Evolutionary conservation across 1,284 basidiomycete genomes (phyloP), one percentile per base, ranked within the genome.

Genomic region (Ceratobasidium sp.): DNA sequence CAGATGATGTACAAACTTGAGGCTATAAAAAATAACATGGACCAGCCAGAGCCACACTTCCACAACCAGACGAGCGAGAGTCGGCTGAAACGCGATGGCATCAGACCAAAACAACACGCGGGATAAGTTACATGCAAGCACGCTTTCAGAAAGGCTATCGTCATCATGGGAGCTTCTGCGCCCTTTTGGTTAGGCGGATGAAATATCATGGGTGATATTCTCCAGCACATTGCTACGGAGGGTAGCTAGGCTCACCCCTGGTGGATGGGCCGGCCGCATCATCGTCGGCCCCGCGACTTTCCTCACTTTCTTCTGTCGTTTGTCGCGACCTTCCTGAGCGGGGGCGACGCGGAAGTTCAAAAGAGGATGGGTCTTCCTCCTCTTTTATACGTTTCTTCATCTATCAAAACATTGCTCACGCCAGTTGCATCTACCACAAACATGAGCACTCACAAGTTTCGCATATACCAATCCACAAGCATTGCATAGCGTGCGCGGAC

Each of bases 381-480:
- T 74, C 70, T 57, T 66, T 75, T 8, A 62, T 62, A 41, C 73
- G 73, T 35, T 66, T 75, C 52, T 75, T 75, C 73, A 75, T 65
- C 73, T 75, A 27, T 46, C 4, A 20, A 4, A 23, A 46, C n/a
- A 46, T 18, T 18, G 35, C 10, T 33, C 12, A 41, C 27, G 46
- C 23, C 33, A 3, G 23, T 33, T 23, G 27, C 35, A 23, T 30
- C 35, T 48, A n/a, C 30, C 5, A 52, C 54, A 33, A 50, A 7
- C 4, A 27, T 54, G 20, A 46, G 33, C n/a, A 81, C 90, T 80
- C 82, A 92, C 91, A 82, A 93, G 85, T 84, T 93, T 93, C 41
- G 91, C 92, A 82, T 92, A 93, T n/a, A 93, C 92, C 54, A 93
- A 86, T 14, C 92, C 92, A 84, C 92, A 93, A 5, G 92, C 92